Conservation (phyloP, 2,329 filamentous ascomycete genomes). For the Biscogniauxia mediterranea region DNA sequence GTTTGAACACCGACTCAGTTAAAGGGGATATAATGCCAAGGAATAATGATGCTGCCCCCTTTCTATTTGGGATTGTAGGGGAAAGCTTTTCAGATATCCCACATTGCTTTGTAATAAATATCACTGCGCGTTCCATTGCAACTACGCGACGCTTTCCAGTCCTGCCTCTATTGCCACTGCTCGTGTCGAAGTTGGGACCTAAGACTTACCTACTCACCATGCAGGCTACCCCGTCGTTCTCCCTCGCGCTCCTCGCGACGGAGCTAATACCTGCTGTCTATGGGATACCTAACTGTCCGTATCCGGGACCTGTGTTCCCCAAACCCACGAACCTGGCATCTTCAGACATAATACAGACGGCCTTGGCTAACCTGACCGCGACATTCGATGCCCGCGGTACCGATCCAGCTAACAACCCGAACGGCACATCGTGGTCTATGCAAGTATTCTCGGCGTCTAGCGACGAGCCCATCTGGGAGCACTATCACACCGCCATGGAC, state of each 20-base stretch:
- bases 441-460: conserved; percentile 31
- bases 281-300: conserved; percentile 34
- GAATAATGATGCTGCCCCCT: not conserved
- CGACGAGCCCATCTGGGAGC: conserved; percentile 27
- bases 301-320: conserved; percentile 34
- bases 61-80: not conserved
- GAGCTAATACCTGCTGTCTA: conserved; percentile 7
- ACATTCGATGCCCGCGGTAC: conserved; percentile 28
- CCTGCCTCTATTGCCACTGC: not conserved
- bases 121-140: not conserved
- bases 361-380: conserved; percentile 31
- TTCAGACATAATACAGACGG: conserved; percentile 28
- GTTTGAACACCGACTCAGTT: not conserved
- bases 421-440: conserved; percentile 37
- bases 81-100: not conserved
- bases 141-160: not conserved
- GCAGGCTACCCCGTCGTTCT: not conserved
- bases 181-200: not conserved
- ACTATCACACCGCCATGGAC: conserved; percentile 30
- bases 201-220: not conserved
- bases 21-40: not conserved
- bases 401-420: conserved; percentile 27
- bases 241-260: conserved; percentile 6
- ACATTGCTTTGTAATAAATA: not conserved
- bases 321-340: conserved; percentile 31